These are phyloP conservation scores for Tulasnella sp. DNA, from an alignment of 768 basidiomycete genomes.

Conservation along the genomic window DNA sequence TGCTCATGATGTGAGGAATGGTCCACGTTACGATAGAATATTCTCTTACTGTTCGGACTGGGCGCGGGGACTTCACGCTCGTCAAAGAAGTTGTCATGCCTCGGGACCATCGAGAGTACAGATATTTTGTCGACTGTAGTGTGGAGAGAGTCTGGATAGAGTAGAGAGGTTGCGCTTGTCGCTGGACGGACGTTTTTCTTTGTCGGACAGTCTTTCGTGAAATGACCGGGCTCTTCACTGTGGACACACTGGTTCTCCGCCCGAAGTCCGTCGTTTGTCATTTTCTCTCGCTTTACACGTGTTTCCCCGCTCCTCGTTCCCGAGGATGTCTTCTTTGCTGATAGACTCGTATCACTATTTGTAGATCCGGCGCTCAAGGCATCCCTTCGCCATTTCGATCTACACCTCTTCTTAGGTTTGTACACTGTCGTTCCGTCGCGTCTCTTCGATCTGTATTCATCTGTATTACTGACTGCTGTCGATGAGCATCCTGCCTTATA, in stretches of 20 bases:
- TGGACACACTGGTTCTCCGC: conserved; percentile 21
- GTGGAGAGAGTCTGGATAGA: background rate
- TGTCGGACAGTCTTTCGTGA: conserved; percentile 3
- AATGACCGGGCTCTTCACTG: conserved; percentile 18
- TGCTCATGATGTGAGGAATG: too few species aligned
- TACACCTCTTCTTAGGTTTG: too few species aligned
- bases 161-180: background rate
- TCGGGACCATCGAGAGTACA: background rate
- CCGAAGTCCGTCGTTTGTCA: conserved; percentile 9
- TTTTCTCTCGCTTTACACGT: background rate
- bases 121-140: background rate
- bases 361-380: background rate
- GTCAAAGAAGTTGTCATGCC: too few species aligned
- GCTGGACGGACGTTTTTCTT: background rate
- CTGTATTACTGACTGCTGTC: too few species aligned
- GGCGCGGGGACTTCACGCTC: too few species aligned
- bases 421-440: too few species aligned
- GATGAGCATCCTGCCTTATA: too few species aligned
- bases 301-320: background rate
- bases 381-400: background rate
- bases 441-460: too few species aligned
- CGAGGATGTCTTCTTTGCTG: background rate
- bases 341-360: background rate
- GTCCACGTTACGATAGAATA: too few species aligned
- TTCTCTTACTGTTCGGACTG: too few species aligned